These are phyloP conservation scores for Kingdonia uniflora DNA, from an alignment of 164 flowering plant genomes.

Conservation along the genomic window DNA sequence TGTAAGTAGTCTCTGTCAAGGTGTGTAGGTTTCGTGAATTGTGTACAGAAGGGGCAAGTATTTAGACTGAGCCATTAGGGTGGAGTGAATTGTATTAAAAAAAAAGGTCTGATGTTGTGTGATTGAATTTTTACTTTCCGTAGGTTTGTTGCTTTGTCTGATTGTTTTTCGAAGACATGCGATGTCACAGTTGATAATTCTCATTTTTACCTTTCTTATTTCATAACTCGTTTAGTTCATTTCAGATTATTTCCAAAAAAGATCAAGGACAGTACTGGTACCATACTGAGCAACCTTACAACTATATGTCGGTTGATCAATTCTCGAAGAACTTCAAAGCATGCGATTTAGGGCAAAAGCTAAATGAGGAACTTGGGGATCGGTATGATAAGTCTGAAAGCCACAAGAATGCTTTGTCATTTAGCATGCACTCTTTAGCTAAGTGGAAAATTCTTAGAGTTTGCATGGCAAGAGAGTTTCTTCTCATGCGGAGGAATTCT, in stretches of 20 bases:
- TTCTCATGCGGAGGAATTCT: conserved; percentile 54
- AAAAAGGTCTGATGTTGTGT: no score
- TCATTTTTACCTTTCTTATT: not conserved
- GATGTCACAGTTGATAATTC: not conserved
- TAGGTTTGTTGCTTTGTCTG: no score
- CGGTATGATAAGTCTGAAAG: conserved; percentile 27
- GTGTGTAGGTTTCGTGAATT: no score
- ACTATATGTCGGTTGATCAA: conserved; percentile 32
- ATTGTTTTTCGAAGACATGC: no score
- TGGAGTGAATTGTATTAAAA: no score
- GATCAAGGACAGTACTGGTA: conserved; percentile 63
- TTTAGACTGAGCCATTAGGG: no score
- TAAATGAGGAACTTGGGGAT: conserved; percentile 28
- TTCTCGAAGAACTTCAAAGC: conserved; percentile 30
- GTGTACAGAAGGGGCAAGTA: no score
- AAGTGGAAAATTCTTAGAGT: conserved; percentile 53
- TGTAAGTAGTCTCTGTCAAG: no score
- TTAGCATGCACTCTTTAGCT: conserved; percentile 24
- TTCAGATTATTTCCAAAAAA: conserved; percentile 52
- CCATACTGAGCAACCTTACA: conserved; percentile 24
- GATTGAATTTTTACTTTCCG: no score
- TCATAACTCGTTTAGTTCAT: not conserved
- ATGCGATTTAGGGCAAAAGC: conserved; percentile 25
- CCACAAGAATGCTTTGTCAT: conserved; percentile 37
- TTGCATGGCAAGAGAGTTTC: conserved; percentile 44